Percentiles rank a stretch among this genome's conserved stretches.
Evolutionary conservation across 2,329 filamentous ascomycete species (phyloP).

Genomic region (Nigrospora sphaerica): DNA sequence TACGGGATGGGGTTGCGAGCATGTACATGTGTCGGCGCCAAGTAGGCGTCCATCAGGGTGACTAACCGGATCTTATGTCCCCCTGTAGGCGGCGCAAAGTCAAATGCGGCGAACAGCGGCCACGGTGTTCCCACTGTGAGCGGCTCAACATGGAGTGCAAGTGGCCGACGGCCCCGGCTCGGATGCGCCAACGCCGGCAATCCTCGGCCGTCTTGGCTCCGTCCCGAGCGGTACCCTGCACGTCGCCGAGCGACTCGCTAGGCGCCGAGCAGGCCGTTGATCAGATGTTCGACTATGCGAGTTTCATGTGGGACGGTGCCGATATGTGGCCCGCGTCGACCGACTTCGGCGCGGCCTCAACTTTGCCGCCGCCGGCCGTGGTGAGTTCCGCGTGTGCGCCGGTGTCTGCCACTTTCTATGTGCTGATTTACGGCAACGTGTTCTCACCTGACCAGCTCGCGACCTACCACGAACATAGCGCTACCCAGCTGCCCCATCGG

Average conservation of each 20-base stretch:
- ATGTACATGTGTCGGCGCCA: too few relatives aligned
- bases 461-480: too few relatives aligned
- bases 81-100: conserved; percentile 40
- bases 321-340: conserved; percentile 22
- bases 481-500: conserved; percentile 7
- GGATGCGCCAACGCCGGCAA: too few relatives aligned
- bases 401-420: too few relatives aligned
- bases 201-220: too few relatives aligned
- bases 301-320: conserved; percentile 38
- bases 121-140: conserved; percentile 45
- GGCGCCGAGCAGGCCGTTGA: conserved; percentile 19
- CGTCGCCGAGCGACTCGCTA: conserved; percentile 8
- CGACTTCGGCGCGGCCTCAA: neutral
- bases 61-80: conserved; percentile 3
- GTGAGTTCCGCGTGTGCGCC: too few relatives aligned
- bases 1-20: too few relatives aligned
- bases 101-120: conserved; percentile 46
- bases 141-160: conserved; percentile 45
- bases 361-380: too few relatives aligned
- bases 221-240: neutral
- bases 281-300: conserved; percentile 39
- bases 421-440: too few relatives aligned
- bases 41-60: too few relatives aligned
- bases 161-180: conserved; percentile 24
- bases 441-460: too few relatives aligned